A percentile compares a stretch with the other conserved stretches of the same genome.
phyloP scores from a whole-genome alignment of 2,329 filamentous ascomycete species.

The Elsinoe fawcettii region DNA sequence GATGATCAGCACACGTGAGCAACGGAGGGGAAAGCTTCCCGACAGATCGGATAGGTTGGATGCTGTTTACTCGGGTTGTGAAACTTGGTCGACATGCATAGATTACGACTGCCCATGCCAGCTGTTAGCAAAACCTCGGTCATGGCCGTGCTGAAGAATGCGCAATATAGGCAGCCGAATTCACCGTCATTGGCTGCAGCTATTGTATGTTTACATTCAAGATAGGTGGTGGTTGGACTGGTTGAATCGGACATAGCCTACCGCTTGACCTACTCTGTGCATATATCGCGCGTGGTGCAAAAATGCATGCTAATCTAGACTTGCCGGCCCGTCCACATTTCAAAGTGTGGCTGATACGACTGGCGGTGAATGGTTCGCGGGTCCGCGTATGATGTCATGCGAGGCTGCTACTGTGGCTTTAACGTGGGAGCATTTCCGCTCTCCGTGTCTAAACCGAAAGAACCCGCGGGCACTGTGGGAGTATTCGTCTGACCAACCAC shows the following conservation, averaged over 20 bases:
- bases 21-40: not conserved
- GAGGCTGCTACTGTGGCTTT: not conserved
- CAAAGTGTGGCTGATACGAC: not conserved
- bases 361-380: not conserved
- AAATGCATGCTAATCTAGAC: not conserved
- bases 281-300: not conserved
- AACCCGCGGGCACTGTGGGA: not conserved
- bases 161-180: slow-evolving; percentile 4
- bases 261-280: not conserved
- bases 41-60: not conserved
- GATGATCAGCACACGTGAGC: slow-evolving; percentile 6
- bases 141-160: not conserved
- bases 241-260: slow-evolving; percentile 7
- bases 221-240: not conserved
- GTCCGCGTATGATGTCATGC: not conserved
- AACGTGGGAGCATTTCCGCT: not conserved
- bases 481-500: not conserved
- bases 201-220: not conserved
- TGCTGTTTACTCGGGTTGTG: not conserved
- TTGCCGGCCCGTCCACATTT: not conserved
- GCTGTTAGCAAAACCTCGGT: not conserved
- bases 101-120: not conserved
- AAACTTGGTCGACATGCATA: not conserved
- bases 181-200: not conserved
- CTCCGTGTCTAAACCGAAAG: not conserved